Evolutionary conservation across 2,329 filamentous ascomycete genomes (phyloP).

Genomic region (Ustilaginoidea virens): DNA sequence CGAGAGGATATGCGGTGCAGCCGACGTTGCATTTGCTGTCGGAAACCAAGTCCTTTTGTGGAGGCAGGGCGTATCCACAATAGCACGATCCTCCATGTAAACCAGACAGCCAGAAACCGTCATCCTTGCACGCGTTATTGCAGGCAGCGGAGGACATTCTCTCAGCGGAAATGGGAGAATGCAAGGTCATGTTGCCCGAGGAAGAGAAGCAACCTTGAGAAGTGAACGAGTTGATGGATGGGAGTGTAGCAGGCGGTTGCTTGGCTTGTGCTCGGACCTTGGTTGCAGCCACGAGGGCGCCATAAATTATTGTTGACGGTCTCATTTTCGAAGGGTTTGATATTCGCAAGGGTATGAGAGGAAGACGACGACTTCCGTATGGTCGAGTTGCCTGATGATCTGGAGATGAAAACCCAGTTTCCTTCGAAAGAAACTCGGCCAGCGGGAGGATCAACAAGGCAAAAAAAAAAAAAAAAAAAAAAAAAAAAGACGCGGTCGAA

Average conservation of each 20-base stretch:
- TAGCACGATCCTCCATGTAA: slow-evolving; percentile 50
- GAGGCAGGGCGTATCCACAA: slow-evolving; percentile 57
- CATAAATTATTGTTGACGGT: slow-evolving; percentile 12
- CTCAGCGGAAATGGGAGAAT: slow-evolving; percentile 6
- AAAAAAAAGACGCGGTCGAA: too few relatives aligned
- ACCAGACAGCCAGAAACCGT: slow-evolving; percentile 42
- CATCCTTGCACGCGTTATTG: slow-evolving; percentile 20
- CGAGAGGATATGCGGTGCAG: slow-evolving; percentile 46
- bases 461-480: too few relatives aligned
- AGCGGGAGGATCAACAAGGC: too few relatives aligned
- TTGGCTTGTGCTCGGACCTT: slow-evolving; percentile 8
- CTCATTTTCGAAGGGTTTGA: slow-evolving; percentile 18
- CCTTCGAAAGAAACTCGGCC: too few relatives aligned
- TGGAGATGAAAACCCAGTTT: too few relatives aligned
- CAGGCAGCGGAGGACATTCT: slow-evolving; percentile 26
- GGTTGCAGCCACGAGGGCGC: slow-evolving; percentile 15
- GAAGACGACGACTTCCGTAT: too few relatives aligned
- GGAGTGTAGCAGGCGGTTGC: slow-evolving; percentile 22
- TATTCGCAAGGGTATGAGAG: too few relatives aligned
- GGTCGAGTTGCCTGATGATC: too few relatives aligned
- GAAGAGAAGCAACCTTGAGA: slow-evolving; percentile 37
- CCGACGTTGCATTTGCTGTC: slow-evolving; percentile 45
- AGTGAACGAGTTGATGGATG: slow-evolving; percentile 21
- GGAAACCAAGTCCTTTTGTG: slow-evolving; percentile 33
- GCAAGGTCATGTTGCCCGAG: slow-evolving; percentile 21